Base-by-base conservation (phyloP, 139 green algal genomes). In the Prasinococcaceae sp. region DNA sequence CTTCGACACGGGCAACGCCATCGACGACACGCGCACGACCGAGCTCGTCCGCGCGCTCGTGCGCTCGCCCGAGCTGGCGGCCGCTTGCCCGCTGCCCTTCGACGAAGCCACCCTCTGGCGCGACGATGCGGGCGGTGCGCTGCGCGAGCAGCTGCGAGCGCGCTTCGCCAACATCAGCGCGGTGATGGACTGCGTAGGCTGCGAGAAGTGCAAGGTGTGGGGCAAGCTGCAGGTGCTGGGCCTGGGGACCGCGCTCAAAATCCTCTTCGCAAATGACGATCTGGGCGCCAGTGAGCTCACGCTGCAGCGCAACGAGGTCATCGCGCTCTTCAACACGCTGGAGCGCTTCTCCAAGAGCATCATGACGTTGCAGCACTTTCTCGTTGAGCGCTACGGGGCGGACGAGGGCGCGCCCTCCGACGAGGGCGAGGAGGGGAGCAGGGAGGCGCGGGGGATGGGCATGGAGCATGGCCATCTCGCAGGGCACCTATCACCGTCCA, bases 131-230 rank as follows among this genome's bases (percentile, higher is more conserved):
- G 75, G 68, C 1, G 41, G 58, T 2, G 52, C 65, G 50, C 67
- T 95, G 19, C 79, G 72, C 56, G 24, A 49, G 29, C 56, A 89
- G 58, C 67, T 95, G 56, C 73, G 74, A 47, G 42, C 22, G 16
- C 57, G 78, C 19, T 96, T 95, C 61, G 79, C 79, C 5, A 94
- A 94, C 70, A 94, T 96, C 62, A 93, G 39, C 81, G 12, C 67
- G 49, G 73, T 94, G 44, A 98, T 98, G 88, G 88, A 97, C 77
- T 98, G 90, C 63, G 86, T 98, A 26, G 86, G 88, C 17, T 97
- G 90, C 56, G 86, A 98, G 59, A 97, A 97, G 63, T 98, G 90
- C 83, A 94, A 93, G 74, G 79, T 98, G 37, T 97, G 88, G 88
- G 90, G 87, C 53, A 98, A 98, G 80, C 77, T 98, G 55, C 88